Base-by-base conservation (phyloP, 2,329 filamentous ascomycete genomes). In the Talaromyces sp. region DNA sequence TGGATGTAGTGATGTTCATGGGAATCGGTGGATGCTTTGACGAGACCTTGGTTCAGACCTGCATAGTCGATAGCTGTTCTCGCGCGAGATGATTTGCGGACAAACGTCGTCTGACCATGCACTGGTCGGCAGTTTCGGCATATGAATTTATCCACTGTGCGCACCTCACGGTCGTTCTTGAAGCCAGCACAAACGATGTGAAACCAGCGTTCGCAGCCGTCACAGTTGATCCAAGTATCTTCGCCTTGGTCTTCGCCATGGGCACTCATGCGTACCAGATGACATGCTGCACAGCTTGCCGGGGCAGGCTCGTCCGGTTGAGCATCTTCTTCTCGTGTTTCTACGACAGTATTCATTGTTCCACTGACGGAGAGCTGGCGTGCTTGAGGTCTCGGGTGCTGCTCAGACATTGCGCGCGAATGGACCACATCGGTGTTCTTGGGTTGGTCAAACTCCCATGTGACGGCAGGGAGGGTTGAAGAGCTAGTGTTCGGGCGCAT, bases 51-150 rank as follows among this genome's bases (percentile, higher is more conserved):
- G 65, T 88, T 86, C 46, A 89, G 76, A 54, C 85, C 85, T 55
- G 85, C 85, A 71, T 89, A 89, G 69, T 89, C 86, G 61, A 88
- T 87, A 17, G 83, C 82, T 35, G 84, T 85, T 66, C 87, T 84
- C 32, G 85, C 84, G 57, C 86, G 80, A 53, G 82, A 80, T 24
- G 86, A 88, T 69, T 88, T 88, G 62, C 86, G 83, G 52, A 88
- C 84, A 71, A 82, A 87, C 1, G 86, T 89, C 26, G 86, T 88
- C 65, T 82, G 80, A 21, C 86, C 86, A 72, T 85, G 81, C 12
- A 78, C 74, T 24, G 83, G 80, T 63, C 84, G 83, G 69, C 86
- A 89, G 57, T 74, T 72, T 56, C 75, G 75, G 70, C 86, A 89
- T 67, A 87, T 86, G 68, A 84, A 89, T 69, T 88, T 88, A 75